Evolutionary conservation across 768 basidiomycete species (phyloP), one percentile per base, ranked within the genome.

Genomic region (Xerocomellus intermedius): DNA sequence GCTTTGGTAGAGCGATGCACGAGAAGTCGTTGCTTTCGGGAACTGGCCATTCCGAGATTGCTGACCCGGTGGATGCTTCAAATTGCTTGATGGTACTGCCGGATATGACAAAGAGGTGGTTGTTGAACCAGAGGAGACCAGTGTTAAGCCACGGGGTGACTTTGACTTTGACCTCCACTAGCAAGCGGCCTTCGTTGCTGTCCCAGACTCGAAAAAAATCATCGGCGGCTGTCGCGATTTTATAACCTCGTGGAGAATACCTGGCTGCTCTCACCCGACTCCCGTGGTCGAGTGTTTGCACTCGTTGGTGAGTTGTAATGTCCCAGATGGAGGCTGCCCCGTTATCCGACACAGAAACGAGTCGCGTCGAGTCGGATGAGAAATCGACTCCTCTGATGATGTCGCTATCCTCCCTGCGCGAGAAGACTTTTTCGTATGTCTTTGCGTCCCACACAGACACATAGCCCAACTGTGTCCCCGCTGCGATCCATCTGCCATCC

Each of bases 61-160:
- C 0, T 28, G 36, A 49, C 6, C 58, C 54, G 1, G 50, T 33
- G 16, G 32, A 42, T 8, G 30, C 21, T 0, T 35, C 41, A 7
- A 42, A 4, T 14, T 42, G 21, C 32, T n/a, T n/a, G 21, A 50
- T n/a, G 42, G 3, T 24, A 5, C 12, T 2, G 22, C 8, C 21
- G 5, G 32, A 42, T 7, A 42, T 1, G 16, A 42, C 21, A 24
- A 26, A 3, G 9, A 42, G 41, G 21, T 17, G 21, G 17, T n/a
- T 8, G 21, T 42, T 0, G 47, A 2, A 41, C 51, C 58, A 59
- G 21, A 52, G 7, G 24, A 57, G 51, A 45, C 43, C 28, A 8
- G 1, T 52, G 42, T 42, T 45, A 24, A 13, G 13, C 2, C 0
- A 2, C 6, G 33, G 14, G 5, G 21, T 8, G 2, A 42, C 38